These are phyloP conservation scores for Pseudopyrenochaeta lycopersici DNA, from an alignment of 2,329 filamentous ascomycete genomes.

Conservation along the genomic window DNA sequence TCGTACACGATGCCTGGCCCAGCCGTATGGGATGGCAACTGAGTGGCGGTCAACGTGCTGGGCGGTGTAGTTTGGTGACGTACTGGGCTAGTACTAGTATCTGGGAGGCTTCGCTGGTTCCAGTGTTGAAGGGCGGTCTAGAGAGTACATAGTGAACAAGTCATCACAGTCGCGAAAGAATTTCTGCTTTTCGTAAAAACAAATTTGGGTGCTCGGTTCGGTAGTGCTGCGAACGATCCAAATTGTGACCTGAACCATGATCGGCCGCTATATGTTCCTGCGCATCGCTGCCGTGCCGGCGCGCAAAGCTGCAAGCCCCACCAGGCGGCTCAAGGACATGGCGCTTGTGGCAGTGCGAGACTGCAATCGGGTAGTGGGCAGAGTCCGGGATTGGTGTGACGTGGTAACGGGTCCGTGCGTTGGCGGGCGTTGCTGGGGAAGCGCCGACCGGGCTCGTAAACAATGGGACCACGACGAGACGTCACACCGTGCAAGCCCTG, in stretches of 20 bases:
- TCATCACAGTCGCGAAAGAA: too few species aligned
- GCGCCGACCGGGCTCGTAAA: constrained; percentile 26
- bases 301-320: too few species aligned
- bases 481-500: constrained; percentile 23
- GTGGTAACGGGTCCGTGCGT: constrained; percentile 17
- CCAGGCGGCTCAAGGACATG: too few species aligned
- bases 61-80: background rate
- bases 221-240: too few species aligned
- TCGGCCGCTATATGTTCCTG: too few species aligned
- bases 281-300: too few species aligned
- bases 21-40: constrained; percentile 30
- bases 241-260: too few species aligned
- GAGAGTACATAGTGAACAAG: too few species aligned
- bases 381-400: constrained; percentile 15
- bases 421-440: constrained; percentile 28
- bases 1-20: constrained; percentile 44
- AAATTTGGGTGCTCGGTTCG: too few species aligned
- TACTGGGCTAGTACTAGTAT: background rate
- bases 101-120: too few species aligned
- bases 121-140: too few species aligned
- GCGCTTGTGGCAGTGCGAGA: background rate
- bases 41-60: background rate
- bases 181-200: too few species aligned
- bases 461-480: constrained; percentile 22
- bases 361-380: background rate